These are phyloP conservation scores for Poterioochromonas sp. DNA, from an alignment of 352 stramenopile species.

Conservation along the genomic window DNA sequence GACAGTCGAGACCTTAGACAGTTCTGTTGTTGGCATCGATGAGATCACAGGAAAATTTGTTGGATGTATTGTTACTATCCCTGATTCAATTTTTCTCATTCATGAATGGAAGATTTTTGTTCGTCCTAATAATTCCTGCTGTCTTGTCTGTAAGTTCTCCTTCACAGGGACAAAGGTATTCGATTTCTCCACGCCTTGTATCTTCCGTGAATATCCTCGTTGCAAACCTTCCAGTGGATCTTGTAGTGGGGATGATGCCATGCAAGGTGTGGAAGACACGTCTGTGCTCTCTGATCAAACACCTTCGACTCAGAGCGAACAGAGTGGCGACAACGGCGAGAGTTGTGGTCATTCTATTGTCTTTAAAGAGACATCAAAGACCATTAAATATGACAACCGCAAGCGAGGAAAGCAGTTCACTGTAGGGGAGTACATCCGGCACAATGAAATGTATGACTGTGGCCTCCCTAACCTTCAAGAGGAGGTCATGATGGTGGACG, in stretches of 20 bases:
- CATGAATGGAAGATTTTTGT: conserved; percentile 10
- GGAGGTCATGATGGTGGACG: not conserved
- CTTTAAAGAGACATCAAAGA: not conserved
- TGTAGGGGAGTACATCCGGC: not conserved
- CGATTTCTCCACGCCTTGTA: not conserved
- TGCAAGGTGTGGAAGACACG: not conserved
- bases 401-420: not conserved
- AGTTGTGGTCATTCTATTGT: not conserved
- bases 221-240: too few relatives aligned
- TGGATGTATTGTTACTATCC: not conserved
- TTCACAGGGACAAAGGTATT: not conserved
- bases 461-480: not conserved
- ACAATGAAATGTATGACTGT: not conserved
- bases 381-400: not conserved
- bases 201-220: too few relatives aligned
- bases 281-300: not conserved
- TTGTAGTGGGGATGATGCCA: too few relatives aligned
- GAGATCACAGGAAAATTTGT: not conserved
- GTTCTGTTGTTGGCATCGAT: not conserved
- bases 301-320: not conserved
- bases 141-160: conserved; percentile 3
- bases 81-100: not conserved
- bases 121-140: not conserved
- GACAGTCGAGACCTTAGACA: not conserved
- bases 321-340: not conserved